Evolutionary conservation across 2,329 filamentous ascomycete species (phyloP).

Genomic region (Decorospora gaudefroyi): DNA sequence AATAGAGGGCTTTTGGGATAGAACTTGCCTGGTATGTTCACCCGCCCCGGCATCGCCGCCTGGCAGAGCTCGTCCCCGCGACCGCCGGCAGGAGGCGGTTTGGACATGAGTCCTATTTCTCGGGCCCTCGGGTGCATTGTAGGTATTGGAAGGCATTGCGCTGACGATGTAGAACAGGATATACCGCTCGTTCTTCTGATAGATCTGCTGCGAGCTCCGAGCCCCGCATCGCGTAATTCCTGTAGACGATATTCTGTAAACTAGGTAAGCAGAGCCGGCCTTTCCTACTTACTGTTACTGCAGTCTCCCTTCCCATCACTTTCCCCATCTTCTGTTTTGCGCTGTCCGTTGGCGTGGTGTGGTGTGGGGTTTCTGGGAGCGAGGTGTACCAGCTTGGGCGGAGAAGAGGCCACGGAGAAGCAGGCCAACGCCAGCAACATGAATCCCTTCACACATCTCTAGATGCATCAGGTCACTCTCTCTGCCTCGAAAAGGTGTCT

Average conservation of each 20-base stretch:
- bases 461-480: background rate
- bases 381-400: constrained; percentile 6
- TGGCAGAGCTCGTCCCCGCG: constrained; percentile 1
- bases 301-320: constrained; percentile 1
- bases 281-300: constrained; percentile 4
- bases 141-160: background rate
- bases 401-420: constrained; percentile 7
- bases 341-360: constrained; percentile 1
- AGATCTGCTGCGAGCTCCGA: constrained; percentile 41
- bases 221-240: constrained; percentile 35
- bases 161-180: constrained; percentile 28
- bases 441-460: constrained; percentile 5
- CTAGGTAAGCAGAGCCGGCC: constrained; percentile 38
- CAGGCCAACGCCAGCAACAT: constrained; percentile 6
- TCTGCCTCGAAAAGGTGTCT: constrained; percentile 4
- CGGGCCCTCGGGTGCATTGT: background rate
- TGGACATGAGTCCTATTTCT: background rate
- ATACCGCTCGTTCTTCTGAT: constrained; percentile 34
- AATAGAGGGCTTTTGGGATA: constrained; percentile 36
- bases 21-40: constrained; percentile 35
- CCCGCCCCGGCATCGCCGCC: constrained; percentile 2
- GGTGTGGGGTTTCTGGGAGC: constrained; percentile 1
- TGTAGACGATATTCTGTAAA: constrained; percentile 30
- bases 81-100: background rate
- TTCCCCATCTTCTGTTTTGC: background rate